Conservation (phyloP, 208 protist species). For the Leishmania turanica region DNA sequence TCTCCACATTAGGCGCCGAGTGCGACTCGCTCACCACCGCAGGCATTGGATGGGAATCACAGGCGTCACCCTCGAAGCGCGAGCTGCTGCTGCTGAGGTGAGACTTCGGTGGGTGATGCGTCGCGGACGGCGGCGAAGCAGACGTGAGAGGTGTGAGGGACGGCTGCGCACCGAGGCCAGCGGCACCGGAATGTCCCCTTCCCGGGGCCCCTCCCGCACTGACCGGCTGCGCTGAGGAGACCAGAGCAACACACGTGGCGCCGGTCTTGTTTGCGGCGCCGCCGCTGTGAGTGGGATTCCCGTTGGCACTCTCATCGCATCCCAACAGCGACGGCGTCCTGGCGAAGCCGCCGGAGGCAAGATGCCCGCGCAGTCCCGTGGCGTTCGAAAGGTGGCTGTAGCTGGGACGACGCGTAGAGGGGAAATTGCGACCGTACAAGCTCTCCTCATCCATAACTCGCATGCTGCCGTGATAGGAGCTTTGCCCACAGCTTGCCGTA, state of each 20-base stretch:
- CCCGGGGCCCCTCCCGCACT: not conserved
- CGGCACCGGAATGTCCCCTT: not conserved
- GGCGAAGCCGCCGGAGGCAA: not conserved
- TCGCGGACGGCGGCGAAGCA: not conserved
- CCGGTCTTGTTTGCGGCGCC: not conserved
- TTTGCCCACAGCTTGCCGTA: not conserved
- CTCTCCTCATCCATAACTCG: slow-evolving; percentile 11
- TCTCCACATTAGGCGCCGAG: not conserved
- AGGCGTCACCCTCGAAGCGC: slow-evolving; percentile 10
- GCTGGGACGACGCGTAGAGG: slow-evolving; percentile 17
- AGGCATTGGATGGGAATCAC: slow-evolving; percentile 17
- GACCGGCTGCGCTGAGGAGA: not conserved
- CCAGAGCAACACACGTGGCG: not conserved
- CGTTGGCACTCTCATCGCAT: not conserved
- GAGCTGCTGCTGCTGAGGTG: slow-evolving; percentile 19
- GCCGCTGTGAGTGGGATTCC: not conserved
- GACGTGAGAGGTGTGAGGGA: not conserved
- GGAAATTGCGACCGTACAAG: slow-evolving; percentile 11
- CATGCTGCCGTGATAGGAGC: not conserved
- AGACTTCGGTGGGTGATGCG: not conserved
- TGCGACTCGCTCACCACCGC: slow-evolving; percentile 1
- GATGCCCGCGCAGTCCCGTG: not conserved
- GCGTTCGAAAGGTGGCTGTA: not conserved
- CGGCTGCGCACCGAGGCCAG: not conserved
- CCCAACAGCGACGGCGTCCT: not conserved